Evolutionary conservation across 169 alveolate genomes (phyloP), one percentile per base, ranked within the genome.

Genomic region (Eimeria tenella): DNA sequence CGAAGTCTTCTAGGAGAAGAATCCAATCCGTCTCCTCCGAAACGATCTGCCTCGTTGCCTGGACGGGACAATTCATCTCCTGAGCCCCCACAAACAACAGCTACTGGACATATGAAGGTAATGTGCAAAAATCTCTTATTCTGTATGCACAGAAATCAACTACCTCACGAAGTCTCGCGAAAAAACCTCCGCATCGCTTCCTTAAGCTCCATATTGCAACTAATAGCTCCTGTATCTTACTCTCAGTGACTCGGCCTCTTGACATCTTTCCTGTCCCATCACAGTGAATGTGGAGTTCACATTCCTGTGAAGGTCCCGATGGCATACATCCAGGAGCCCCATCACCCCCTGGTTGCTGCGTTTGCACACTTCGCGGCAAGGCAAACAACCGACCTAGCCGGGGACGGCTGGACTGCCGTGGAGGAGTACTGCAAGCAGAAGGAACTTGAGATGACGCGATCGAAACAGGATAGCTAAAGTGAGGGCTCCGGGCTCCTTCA

Each of bases 401-500:
- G 42, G 91, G 91, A 23, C 91, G 91, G 60, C 91, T 84, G 68
- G 79, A 58, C 81, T 84, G 91, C 50, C 63, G 81, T 10, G 91
- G 91, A 19, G 91, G 91, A 79, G 91, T 84, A 21, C 91, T 84
- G 52, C 91, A 84, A 17, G 91, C 79, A 60, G 91, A 84, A 31
- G 91, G 91, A 23, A 62, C 91, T 84, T 84, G 91, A 25, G 91
- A 84, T 11, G 91, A 84, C 62, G 91, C 91, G 3, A 84, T 25
- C 21, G 91, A 84, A 19, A 84, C 63, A 62, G 91, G 91, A 60
- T 60, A 84, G 65, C 91, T 84, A 60, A 60, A 84, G 53, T 42
- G 79, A 4, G 91, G 91, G 50, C 91, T 84, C n/a, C 70, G 58
- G 23, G 81, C 52, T 17, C 79, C 91, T n/a, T 84, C 91, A 31